A percentile compares a stretch with the other conserved stretches of the same genome.
Evolutionary conservation across 768 basidiomycete species (phyloP).

Genomic region (Pulveroboletus sp.): DNA sequence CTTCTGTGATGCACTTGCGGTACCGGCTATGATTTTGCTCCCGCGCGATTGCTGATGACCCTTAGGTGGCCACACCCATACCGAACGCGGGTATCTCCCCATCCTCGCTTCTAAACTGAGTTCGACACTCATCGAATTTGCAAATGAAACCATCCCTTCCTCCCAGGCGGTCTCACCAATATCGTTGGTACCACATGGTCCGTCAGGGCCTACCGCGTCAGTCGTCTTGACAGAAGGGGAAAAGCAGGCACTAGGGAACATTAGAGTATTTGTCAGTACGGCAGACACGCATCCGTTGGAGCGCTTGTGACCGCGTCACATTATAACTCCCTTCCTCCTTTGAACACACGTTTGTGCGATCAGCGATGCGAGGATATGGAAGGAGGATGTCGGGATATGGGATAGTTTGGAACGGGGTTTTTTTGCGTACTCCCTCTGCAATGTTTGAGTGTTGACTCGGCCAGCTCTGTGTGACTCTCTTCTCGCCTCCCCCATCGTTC

Average conservation of each 20-base stretch:
- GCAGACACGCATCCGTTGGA: slow-evolving; percentile 71
- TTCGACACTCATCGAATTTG: slow-evolving; percentile 39
- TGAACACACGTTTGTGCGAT: neutral
- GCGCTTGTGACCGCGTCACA: slow-evolving; percentile 42
- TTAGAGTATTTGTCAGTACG: slow-evolving; percentile 68
- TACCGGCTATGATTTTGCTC: slow-evolving; percentile 12
- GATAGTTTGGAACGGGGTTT: neutral
- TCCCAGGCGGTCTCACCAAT: slow-evolving; percentile 15
- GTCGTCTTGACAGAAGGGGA: slow-evolving; percentile 30
- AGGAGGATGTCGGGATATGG: neutral
- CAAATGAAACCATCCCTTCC: slow-evolving; percentile 13
- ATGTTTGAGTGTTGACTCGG: slow-evolving; percentile 1
- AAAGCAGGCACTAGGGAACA: slow-evolving; percentile 20
- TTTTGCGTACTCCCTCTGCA: neutral
- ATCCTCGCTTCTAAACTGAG: slow-evolving; percentile 63
- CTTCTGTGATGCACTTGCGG: slow-evolving; percentile 15
- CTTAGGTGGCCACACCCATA: slow-evolving; percentile 86
- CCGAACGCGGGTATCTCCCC: slow-evolving; percentile 89
- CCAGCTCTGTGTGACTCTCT: neutral
- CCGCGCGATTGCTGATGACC: slow-evolving; percentile 18
- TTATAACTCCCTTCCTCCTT: neutral
- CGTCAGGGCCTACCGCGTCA: slow-evolving; percentile 14
- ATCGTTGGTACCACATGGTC: slow-evolving; percentile 24
- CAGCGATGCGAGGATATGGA: slow-evolving; percentile 2
- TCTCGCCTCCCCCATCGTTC: no score